Base-by-base conservation (phyloP, 768 basidiomycete species). In the Boletus sp. region DNA sequence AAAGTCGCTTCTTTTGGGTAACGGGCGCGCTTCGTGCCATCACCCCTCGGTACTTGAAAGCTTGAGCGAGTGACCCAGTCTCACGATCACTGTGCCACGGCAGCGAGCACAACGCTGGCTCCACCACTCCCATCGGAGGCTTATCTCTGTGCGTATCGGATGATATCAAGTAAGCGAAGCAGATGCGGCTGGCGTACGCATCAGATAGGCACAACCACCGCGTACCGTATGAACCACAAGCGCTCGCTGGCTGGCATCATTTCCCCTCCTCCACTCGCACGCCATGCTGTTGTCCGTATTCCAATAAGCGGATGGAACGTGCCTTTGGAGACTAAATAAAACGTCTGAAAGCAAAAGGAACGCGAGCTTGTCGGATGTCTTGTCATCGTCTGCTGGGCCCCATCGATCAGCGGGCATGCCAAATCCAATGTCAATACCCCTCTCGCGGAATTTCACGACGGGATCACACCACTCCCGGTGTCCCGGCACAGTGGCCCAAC, bases 121-220 rank as follows among this genome's bases (percentile, higher is more conserved):
- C 52, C 52, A 35, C 37, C 10, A 13, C 11, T 41, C 43, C 46
- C 49, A 46, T 48, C 46, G 14, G 51, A 53, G 34, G 39, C 38
- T 50, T 53, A 47, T 61, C 54, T 40, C 30, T 44, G 2, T 11
- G 38, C 51, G 5, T 15, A 46, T 52, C 60, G 34, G 47, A 59
- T 37, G n/a, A n/a, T n/a, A 47, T 55, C 61, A 49, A 35, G 44
- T 44, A 37, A 63, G 55, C 60, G 25, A 34, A 1, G 33, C 29
- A 32, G 51, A 43, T 52, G 25, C 5, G 25, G 25, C 25, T 25
- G 43, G 43, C 42, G n/a, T 23, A 41, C 15, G 3, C 21, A 19
- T 23, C 42, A 25, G 47, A 44, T 43, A 58, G 60, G 51, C 60
- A 58, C 43, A 6, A 11, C 32, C 42, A 17, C 27, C 25, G 25